Evolutionary conservation across 805 yeast species (phyloP), one percentile per base, ranked within the genome.

Genomic region (Debaryomyces prosopidis): DNA sequence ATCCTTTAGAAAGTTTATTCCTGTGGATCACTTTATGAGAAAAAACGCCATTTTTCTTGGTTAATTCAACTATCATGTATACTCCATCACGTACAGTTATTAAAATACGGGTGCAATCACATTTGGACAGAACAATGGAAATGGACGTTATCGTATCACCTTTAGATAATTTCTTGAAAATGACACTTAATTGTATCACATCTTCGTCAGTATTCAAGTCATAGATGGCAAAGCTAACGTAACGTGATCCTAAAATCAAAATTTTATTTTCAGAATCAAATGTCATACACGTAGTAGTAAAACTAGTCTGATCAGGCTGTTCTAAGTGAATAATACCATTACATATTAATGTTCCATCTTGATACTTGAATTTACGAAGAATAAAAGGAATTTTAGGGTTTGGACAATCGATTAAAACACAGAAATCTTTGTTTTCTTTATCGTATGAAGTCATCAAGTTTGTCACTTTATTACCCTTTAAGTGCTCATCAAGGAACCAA

Each of bases 61-160:
- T 15, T 17, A 66, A 23, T n/a, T 54, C 51, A 10, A 60, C 49
- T 48, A 78, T 72, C 54, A 77, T 63, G 54, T 83, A 86, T 26
- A 69, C 74, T 0, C 92, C 89, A 63, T 87, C 94, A 56, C 86
- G 75, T 39, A 84, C 77, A 0, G 89, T 81, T 14, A 84, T 58
- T 5, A 73, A 64, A 17, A 71, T 59, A 1, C 57, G 50, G n/a
- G 62, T 20, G n/a, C 44, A 40, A 33, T 52, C 47, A 1, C 36
- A 6, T 0, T 45, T 42, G 2, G 61, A 50, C 34, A 69, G 63
- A 1, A 82, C 59, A 3, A 71, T 55, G 14, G 66, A 64, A 3
- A 84, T 65, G 1, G 82, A 73, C 0, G 92, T 80, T 7, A 85
- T 79, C 0, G 91, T 81, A 52, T 87, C 94, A 10, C 91, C 90